These are phyloP conservation scores for Nidula microcarpa DNA, from an alignment of 768 basidiomycete genomes.

Conservation along the genomic window DNA sequence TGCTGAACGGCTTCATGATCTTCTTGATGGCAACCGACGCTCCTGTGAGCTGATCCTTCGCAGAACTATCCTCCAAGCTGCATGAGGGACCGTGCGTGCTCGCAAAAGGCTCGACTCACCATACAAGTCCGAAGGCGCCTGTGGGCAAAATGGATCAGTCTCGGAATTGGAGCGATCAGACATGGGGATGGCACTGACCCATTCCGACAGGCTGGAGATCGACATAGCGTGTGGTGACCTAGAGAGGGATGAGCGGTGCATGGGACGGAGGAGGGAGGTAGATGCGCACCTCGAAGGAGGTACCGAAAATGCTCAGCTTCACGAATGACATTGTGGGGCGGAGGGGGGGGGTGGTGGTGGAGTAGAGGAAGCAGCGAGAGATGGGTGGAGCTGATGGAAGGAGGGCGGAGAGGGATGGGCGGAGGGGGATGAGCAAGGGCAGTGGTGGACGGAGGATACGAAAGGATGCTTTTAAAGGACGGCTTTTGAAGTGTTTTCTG, in stretches of 20 bases:
- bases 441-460: no score
- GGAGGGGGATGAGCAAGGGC: conserved; percentile 5
- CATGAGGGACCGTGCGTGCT: neutral
- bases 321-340: conserved; percentile 78
- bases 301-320: conserved; percentile 98
- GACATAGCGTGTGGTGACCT: conserved; percentile 98
- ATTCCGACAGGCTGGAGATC: conserved; percentile 99
- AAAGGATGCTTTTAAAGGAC: neutral
- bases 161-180: conserved; percentile 4
- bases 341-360: conserved; percentile 9
- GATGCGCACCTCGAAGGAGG: conserved; percentile 82
- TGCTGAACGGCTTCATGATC: conserved; percentile 99
- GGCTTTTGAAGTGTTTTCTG: conserved; percentile 13
- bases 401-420: conserved; percentile 7
- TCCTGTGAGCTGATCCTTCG: conserved; percentile 92
- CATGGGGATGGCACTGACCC: conserved; percentile 55
- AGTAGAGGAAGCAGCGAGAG: conserved; percentile 1
- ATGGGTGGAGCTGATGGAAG: neutral
- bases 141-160: conserved; percentile 11
- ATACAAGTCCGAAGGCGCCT: conserved; percentile 98
- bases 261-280: conserved; percentile 9
- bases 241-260: conserved; percentile 13
- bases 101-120: conserved; percentile 45
- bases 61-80: conserved; percentile 52
- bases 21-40: conserved; percentile 98